Conservation (phyloP, 2,329 filamentous ascomycete species). For the Eurotiales sp. region DNA sequence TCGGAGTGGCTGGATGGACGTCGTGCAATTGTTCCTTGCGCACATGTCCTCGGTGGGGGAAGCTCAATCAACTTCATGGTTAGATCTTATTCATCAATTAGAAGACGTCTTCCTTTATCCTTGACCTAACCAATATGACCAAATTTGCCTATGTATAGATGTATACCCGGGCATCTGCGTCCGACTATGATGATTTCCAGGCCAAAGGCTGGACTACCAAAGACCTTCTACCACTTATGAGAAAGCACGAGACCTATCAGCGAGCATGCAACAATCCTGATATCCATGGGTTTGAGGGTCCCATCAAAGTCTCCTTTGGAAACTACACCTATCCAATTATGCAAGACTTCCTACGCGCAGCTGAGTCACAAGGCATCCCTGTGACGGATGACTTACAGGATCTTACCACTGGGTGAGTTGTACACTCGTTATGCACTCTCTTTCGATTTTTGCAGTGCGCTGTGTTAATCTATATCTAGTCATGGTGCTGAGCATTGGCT, state of each 20-base stretch:
- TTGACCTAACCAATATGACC: background rate
- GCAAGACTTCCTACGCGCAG: conserved; percentile 72
- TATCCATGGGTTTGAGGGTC: conserved; percentile 71
- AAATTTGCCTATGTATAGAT: conserved; percentile 47
- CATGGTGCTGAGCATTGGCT: conserved; percentile 78
- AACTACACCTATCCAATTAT: conserved; percentile 80
- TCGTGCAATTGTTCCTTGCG: conserved; percentile 69
- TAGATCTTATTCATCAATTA: conserved; percentile 18
- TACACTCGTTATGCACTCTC: too few species aligned
- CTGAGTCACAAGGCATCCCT: conserved; percentile 70
- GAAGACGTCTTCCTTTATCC: too few species aligned
- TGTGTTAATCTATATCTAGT: conserved; percentile 17
- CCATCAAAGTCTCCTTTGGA: conserved; percentile 77
- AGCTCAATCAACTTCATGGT: conserved; percentile 77
- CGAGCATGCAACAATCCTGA: conserved; percentile 58
- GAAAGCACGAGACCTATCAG: conserved; percentile 77
- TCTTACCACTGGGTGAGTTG: conserved; percentile 46
- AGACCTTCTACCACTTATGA: conserved; percentile 72
- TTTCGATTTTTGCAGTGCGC: too few species aligned
- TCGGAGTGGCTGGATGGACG: conserved; percentile 69
- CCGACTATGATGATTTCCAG: conserved; percentile 75
- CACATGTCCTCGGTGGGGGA: conserved; percentile 67
- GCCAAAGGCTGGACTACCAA: conserved; percentile 75
- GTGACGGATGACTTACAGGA: conserved; percentile 74
- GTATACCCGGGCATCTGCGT: conserved; percentile 69